These are phyloP conservation scores for Rhodofomes roseus DNA, from an alignment of 1,284 basidiomycete genomes.

Conservation along the genomic window DNA sequence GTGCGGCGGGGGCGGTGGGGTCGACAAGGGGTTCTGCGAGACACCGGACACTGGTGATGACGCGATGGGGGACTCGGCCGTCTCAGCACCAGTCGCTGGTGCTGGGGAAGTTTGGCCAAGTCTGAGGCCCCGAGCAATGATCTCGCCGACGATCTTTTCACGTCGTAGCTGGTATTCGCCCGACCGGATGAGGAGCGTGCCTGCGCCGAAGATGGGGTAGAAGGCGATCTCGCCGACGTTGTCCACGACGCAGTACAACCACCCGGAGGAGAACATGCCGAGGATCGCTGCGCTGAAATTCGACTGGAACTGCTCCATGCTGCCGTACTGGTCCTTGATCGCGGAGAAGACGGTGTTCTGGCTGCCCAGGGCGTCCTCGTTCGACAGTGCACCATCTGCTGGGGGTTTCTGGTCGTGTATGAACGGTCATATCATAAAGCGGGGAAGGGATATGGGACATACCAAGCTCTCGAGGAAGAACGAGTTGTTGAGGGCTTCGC, in stretches of 20 bases:
- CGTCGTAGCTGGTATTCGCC: slow-evolving; percentile 18
- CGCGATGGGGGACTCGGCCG: slow-evolving; percentile 10
- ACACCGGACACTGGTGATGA: slow-evolving; percentile 33
- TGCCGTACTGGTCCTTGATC: slow-evolving; percentile 58
- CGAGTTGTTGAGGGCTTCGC: slow-evolving; percentile 90
- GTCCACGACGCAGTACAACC: slow-evolving; percentile 85
- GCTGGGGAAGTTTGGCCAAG: not conserved
- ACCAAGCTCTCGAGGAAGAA: slow-evolving; percentile 88
- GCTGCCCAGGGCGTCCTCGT: slow-evolving; percentile 35
- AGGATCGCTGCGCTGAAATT: slow-evolving; percentile 73
- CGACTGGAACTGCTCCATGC: slow-evolving; percentile 69
- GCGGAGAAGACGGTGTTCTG: slow-evolving; percentile 31
- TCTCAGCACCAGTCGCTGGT: not conserved
- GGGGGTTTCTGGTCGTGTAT: slow-evolving; percentile 46
- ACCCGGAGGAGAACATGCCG: slow-evolving; percentile 83
- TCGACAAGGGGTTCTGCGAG: slow-evolving; percentile 18
- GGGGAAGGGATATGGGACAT: not conserved
- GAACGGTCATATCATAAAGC: slow-evolving; percentile 4
- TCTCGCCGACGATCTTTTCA: slow-evolving; percentile 13
- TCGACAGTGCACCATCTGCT: slow-evolving; percentile 28
- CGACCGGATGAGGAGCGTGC: slow-evolving; percentile 82
- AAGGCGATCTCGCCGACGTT: slow-evolving; percentile 60
- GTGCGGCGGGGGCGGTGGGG: slow-evolving; percentile 23
- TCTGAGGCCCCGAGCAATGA: slow-evolving; percentile 11
- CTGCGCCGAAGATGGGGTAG: slow-evolving; percentile 85